Conservation (phyloP, 1,284 basidiomycete species). For the Leccinum pachyderme region DNA sequence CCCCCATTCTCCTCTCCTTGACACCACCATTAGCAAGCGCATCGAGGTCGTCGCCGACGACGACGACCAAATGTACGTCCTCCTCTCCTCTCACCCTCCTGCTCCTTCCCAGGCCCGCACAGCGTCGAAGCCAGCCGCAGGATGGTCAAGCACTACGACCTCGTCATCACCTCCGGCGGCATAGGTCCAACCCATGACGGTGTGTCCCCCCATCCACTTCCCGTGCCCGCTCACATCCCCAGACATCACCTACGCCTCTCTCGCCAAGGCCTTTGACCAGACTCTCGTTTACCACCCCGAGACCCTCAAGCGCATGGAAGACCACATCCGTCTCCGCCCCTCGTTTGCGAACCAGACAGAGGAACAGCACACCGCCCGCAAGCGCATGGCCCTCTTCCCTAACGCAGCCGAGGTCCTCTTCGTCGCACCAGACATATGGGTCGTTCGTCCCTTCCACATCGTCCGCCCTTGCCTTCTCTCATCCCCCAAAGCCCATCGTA, state of each 20-base stretch:
- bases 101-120: conserved; percentile 4
- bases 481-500: conserved; percentile 69
- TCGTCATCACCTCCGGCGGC: conserved; percentile 84
- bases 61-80: conserved; percentile 79
- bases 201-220: conserved; percentile 29
- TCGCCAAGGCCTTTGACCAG: conserved; percentile 83
- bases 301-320: conserved; percentile 76
- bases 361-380: conserved; percentile 70
- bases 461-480: conserved; percentile 3
- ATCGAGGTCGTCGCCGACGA: conserved; percentile 93
- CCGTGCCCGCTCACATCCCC: conserved; percentile 1
- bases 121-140: conserved; percentile 83
- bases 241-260: conserved; percentile 89
- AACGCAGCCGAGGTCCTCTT: conserved; percentile 73
- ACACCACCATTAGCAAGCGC: conserved; percentile 55
- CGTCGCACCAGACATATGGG: conserved; percentile 78
- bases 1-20: neutral
- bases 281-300: conserved; percentile 77
- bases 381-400: conserved; percentile 85
- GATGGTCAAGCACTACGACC: conserved; percentile 82
- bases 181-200: conserved; percentile 89
- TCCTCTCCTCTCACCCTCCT: neutral
- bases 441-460: conserved; percentile 42
- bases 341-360: conserved; percentile 60
- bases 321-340: conserved; percentile 57